These are phyloP conservation scores for Pichia membranifaciens DNA, from an alignment of 805 yeast genomes.

Conservation along the genomic window DNA sequence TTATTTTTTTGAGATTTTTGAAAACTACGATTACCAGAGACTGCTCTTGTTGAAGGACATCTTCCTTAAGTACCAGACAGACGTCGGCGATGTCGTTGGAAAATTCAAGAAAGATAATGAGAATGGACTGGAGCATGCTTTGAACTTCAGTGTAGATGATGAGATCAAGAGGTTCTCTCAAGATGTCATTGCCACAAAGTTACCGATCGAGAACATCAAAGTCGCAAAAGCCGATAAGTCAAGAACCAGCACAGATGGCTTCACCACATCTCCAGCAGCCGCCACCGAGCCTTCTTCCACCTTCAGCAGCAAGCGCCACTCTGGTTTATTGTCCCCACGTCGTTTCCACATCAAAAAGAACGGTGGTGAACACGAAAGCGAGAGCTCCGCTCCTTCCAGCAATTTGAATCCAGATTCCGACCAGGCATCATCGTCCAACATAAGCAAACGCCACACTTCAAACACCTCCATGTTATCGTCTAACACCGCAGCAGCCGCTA, in stretches of 20 bases:
- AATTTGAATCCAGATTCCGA: slow-evolving; percentile 1
- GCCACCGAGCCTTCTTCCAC: neutral
- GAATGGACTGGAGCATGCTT: slow-evolving; percentile 54
- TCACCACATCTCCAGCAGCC: slow-evolving; percentile 18
- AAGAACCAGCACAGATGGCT: slow-evolving; percentile 15
- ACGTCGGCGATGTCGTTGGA: slow-evolving; percentile 48
- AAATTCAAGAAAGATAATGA: slow-evolving; percentile 48
- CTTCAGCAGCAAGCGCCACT: slow-evolving; percentile 4
- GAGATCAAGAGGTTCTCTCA: slow-evolving; percentile 55
- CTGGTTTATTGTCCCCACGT: slow-evolving; percentile 10
- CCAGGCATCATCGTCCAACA: neutral
- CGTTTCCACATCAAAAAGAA: slow-evolving; percentile 13
- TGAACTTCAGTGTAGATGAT: slow-evolving; percentile 55
- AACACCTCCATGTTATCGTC: slow-evolving; percentile 12
- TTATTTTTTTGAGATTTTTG: slow-evolving; percentile 66
- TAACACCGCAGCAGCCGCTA: slow-evolving; percentile 5
- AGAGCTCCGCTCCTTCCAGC: slow-evolving; percentile 6
- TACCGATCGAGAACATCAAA: slow-evolving; percentile 26
- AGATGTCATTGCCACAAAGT: slow-evolving; percentile 25
- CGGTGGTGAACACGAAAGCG: slow-evolving; percentile 1
- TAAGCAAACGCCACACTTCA: slow-evolving; percentile 13
- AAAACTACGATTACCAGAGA: slow-evolving; percentile 61
- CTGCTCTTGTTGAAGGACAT: slow-evolving; percentile 57
- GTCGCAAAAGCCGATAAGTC: slow-evolving; percentile 8
- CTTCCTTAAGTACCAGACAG: slow-evolving; percentile 59